Evolutionary conservation across 306 rosid genomes (phyloP).

Genomic region (Oxytropis ochrocephala): DNA sequence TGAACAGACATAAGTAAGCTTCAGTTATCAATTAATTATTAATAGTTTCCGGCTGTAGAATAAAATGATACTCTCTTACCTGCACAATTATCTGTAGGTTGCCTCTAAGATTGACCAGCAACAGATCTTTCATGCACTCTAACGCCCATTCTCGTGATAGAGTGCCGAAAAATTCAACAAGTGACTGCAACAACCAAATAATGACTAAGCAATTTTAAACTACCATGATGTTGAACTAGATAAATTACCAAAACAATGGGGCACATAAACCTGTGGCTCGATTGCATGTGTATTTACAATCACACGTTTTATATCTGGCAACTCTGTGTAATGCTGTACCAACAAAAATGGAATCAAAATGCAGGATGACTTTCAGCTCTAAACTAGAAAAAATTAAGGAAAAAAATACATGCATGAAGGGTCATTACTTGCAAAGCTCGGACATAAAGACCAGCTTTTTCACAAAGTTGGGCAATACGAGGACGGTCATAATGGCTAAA

Average conservation of each 20-base stretch:
- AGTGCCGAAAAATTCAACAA: conserved; percentile 95
- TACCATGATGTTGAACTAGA: conserved; percentile 1
- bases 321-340: conserved; percentile 94
- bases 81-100: conserved; percentile 98
- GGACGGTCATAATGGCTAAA: conserved; percentile 98
- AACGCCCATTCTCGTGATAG: conserved; percentile 93
- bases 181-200: conserved; percentile 54
- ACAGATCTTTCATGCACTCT: conserved; percentile 99
- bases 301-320: conserved; percentile 95
- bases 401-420: neutral
- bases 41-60: neutral
- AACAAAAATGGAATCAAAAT: conserved; percentile 20
- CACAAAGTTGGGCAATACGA: conserved; percentile 92
- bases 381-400: neutral
- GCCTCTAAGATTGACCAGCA: conserved; percentile 93
- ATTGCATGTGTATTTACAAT: conserved; percentile 98
- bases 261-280: conserved; percentile 86
- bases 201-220: conserved; percentile 13
- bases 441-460: conserved; percentile 92
- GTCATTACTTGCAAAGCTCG: conserved; percentile 89
- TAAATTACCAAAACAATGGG: conserved; percentile 6
- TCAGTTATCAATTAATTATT: conserved; percentile 10
- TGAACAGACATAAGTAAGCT: conserved; percentile 30
- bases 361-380: neutral
- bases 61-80: conserved; percentile 30